Base-by-base conservation (phyloP, 345 rosid genomes). In the Psidium guajava region DNA sequence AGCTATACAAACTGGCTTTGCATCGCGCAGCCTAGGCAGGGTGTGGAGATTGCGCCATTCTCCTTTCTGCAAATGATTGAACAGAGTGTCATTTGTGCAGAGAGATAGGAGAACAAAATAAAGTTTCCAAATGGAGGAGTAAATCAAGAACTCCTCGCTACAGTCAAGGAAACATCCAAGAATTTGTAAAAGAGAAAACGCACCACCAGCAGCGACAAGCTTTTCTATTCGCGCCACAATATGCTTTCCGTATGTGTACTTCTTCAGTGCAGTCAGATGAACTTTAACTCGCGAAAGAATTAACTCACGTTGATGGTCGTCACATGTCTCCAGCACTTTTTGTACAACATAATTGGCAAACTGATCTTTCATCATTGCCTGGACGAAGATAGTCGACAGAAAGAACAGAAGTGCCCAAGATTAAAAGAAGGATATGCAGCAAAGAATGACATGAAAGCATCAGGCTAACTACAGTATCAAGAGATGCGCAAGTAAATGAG, bases 291-390 rank as follows among this genome's bases (percentile, higher is more conserved):
- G 94, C 3, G 93, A 87, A 82, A 94, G 95, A 85, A 95, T 92
- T 86, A 94, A 87, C 88, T 93, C 98, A 0, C 93, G 96, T 84
- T 94, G 95, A 42, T 92, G 94, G 85, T 94, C 98, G 54, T 94
- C 95, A 61, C 98, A 94, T 49, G 96, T 94, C 91, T 95, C 96
- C 53, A 95, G 89, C 82, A 95, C 96, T 89, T 95, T 95, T 85
- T 95, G 98, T 77, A 95, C 95, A n/a, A 95, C 98, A 50, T 95
- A 95, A 85, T 95, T 95, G 7, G 95, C 98, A 91, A 94, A 95
- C 88, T 94, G 98, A 87, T 95, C 98, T 88, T 95, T 95, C 98
- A 95, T 94, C 98, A 95, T 94, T 22, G 95, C 96, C 98, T 95
- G 87, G 3, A 84, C 44, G 82, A 69, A 69, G 80, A 69, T 36